Evolutionary conservation across 176 grass and related monocot species (phyloP), one percentile per base, ranked within the genome.

Genomic region (Triticum dicoccoides): DNA sequence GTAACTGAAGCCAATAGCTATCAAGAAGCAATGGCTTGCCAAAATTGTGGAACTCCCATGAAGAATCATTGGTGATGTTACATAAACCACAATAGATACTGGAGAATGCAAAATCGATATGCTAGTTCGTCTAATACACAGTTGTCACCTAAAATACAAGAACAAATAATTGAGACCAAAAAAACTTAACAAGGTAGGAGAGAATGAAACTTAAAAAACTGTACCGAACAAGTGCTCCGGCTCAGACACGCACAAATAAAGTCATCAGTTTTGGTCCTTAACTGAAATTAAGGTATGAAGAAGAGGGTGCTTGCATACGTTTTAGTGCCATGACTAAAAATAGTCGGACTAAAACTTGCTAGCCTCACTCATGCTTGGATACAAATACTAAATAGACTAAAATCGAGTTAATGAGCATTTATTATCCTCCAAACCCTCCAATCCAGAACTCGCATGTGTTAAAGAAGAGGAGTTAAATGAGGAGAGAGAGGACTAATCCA

Each of bases 231-330:
- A 21, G n/a, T 64, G 51, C 21, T 15, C 70, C 2, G 76, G 91
- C 88, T 95, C 88, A 91, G 89, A 91, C 87, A 94, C 89, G 87
- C 89, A 91, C 84, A 91, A 91, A 91, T 86, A 63, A 84, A 61
- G 80, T 94, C 92, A 94, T 91, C 92, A 91, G 21, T 34, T 25
- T 70, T 79, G 39, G 80, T 49, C 80, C 86, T 76, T 73, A 79
- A 54, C 35, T 63, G 21, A 49, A 17, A 80, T 75, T 86, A 89
- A 81, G 69, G 84, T 63, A 87, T 85, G 68, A 83, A 90, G 80
- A 75, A 25, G 25, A 25, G 25, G 25, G 25, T 25, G 25, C 25
- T 25, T 25, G 25, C 25, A 25, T 25, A 25, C 25, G 25, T 25
- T 25, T 25, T 25, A 25, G 25, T 25, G 25, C 25, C 25, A 25